These are phyloP conservation scores for Bombardia bombarda DNA, from an alignment of 495 filamentous ascomycete genomes.

Conservation along the genomic window DNA sequence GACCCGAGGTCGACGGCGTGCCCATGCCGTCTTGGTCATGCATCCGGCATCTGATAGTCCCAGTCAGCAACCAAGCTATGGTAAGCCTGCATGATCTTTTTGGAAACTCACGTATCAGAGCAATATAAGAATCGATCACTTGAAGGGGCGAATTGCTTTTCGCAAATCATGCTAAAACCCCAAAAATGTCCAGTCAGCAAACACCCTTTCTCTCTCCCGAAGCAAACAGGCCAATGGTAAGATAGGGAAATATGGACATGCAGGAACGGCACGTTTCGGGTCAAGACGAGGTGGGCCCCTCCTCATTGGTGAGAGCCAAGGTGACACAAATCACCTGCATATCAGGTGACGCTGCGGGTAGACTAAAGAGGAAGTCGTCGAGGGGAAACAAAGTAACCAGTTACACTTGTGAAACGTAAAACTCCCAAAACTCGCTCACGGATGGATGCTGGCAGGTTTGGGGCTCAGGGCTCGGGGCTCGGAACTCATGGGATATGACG, in stretches of 20 bases:
- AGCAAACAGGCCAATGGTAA: neutral
- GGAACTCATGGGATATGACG: neutral
- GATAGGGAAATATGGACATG: constrained; percentile 12
- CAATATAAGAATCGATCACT: constrained; percentile 40
- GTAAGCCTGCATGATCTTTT: no score
- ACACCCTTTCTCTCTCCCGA: constrained; percentile 3
- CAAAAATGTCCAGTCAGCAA: neutral
- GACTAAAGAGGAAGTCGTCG: constrained; percentile 24
- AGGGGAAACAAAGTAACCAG: constrained; percentile 10
- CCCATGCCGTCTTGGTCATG: constrained; percentile 30
- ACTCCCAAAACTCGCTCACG: neutral
- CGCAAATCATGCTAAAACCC: constrained; percentile 40
- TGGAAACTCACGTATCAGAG: constrained; percentile 38
- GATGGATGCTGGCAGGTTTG: neutral
- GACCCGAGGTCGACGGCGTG: constrained; percentile 18
- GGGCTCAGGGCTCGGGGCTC: no score
- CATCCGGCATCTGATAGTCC: constrained; percentile 33
- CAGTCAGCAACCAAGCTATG: constrained; percentile 10
- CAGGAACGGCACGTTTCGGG: constrained; percentile 31
- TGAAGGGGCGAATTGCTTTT: constrained; percentile 39
- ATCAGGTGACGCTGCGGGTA: constrained; percentile 36
- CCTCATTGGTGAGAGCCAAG: constrained; percentile 13
- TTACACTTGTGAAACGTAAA: constrained; percentile 13
- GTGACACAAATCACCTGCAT: constrained; percentile 29
- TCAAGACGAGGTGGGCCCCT: neutral